These are phyloP conservation scores for Parsonsia alboflavescens DNA, from an alignment of 257 asterid species.

Conservation along the genomic window DNA sequence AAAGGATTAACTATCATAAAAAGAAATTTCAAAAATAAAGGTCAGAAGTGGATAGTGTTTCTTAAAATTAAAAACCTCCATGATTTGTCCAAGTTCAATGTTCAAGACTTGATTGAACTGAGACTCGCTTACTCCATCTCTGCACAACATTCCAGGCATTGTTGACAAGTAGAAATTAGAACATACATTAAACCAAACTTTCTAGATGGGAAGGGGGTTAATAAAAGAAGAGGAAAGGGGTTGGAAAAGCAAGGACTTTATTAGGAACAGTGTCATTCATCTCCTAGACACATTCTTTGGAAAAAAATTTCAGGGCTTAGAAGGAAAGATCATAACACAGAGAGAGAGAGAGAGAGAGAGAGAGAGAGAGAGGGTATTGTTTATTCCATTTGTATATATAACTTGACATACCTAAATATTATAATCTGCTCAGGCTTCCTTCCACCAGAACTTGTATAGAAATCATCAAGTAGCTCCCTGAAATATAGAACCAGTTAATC, in stretches of 20 bases:
- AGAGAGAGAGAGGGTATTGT: not conserved
- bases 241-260: not conserved
- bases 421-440: conserved; percentile 56
- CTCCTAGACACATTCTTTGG: too few relatives aligned
- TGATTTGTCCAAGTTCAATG: conserved; percentile 59
- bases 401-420: conserved; percentile 47
- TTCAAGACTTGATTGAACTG: conserved; percentile 73
- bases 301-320: too few relatives aligned
- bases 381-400: not conserved
- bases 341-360: not conserved
- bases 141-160: conserved; percentile 7
- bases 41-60: not conserved
- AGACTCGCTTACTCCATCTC: conserved; percentile 82
- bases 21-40: too few relatives aligned
- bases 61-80: conserved; percentile 38
- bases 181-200: not conserved
- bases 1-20: not conserved
- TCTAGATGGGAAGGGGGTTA: too few relatives aligned
- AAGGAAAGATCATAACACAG: too few relatives aligned
- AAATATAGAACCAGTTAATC: not conserved
- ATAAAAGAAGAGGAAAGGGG: too few relatives aligned
- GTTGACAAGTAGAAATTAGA: not conserved
- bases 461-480: conserved; percentile 61
- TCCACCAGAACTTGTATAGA: conserved; percentile 29
- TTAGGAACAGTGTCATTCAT: too few relatives aligned